These are phyloP conservation scores for Aspergillus sp. DNA, from an alignment of 2,329 filamentous ascomycete species.

Conservation along the genomic window DNA sequence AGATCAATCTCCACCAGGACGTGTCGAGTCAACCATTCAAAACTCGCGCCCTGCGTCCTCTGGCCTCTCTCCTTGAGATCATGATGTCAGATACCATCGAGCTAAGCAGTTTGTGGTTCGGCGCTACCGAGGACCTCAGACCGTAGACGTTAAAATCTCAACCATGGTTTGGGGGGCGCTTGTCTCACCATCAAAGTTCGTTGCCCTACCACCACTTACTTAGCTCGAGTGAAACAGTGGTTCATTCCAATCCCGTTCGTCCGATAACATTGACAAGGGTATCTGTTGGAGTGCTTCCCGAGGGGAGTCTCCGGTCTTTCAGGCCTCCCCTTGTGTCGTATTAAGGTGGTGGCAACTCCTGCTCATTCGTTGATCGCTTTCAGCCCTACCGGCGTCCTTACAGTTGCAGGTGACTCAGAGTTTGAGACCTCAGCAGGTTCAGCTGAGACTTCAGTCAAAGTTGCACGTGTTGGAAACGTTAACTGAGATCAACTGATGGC, in stretches of 20 bases:
- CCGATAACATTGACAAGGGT: not conserved
- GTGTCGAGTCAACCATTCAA: not conserved
- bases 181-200: not conserved
- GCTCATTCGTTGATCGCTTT: not conserved
- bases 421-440: not conserved
- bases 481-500: not conserved
- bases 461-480: not conserved
- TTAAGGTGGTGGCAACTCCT: not conserved
- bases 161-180: not conserved
- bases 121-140: not conserved
- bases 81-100: constrained; percentile 2
- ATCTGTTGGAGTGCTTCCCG: not conserved
- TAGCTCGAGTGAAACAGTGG: not conserved
- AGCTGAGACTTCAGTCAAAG: not conserved
- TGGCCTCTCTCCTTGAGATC: not conserved
- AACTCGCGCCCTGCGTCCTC: not conserved
- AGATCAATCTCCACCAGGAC: not conserved
- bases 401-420: not conserved
- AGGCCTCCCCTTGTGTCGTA: not conserved
- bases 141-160: not conserved
- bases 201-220: not conserved
- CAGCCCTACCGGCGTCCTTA: not conserved
- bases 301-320: no score
- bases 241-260: not conserved
- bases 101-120: not conserved